Conservation (phyloP, 306 rosid species). For the Prosopis cineraria region DNA sequence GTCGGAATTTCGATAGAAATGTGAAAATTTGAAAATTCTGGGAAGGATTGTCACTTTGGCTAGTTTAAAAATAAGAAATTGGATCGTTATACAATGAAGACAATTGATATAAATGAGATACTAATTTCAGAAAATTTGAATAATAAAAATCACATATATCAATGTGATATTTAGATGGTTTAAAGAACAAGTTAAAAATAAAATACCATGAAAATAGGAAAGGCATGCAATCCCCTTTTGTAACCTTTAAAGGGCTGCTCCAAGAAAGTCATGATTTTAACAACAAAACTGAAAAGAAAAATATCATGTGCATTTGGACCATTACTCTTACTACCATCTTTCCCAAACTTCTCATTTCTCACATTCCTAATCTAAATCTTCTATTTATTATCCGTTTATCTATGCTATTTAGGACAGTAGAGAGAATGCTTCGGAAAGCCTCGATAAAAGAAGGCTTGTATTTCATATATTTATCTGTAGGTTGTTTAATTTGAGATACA, state of each 20-base stretch:
- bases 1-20: slow-evolving; percentile 18
- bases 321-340: background rate
- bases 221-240: background rate
- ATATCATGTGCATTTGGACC: background rate
- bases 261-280: background rate
- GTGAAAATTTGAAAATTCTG: background rate
- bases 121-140: background rate
- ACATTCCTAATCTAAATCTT: background rate
- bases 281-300: background rate
- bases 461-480: background rate
- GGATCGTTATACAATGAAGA: background rate
- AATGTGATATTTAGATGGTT: background rate
- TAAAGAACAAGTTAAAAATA: background rate
- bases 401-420: background rate
- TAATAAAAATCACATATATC: background rate
- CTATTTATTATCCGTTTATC: background rate
- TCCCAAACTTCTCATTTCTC: background rate
- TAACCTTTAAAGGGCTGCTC: background rate
- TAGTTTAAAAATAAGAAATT: background rate
- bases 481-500: background rate
- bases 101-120: background rate
- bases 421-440: background rate
- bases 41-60: background rate
- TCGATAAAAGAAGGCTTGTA: background rate
- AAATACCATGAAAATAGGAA: background rate